These are phyloP conservation scores for Grigorovia jiainica DNA, from an alignment of 805 yeast species.

Conservation along the genomic window DNA sequence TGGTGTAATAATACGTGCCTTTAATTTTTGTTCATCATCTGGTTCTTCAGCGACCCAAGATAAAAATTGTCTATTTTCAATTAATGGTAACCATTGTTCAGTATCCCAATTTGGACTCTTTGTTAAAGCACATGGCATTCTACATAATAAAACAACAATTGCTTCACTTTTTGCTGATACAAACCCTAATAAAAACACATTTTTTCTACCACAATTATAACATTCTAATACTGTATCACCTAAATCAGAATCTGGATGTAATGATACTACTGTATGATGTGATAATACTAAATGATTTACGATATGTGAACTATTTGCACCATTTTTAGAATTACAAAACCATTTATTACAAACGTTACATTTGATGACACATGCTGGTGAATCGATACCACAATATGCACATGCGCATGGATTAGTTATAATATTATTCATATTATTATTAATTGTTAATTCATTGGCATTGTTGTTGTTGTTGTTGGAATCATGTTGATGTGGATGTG, in stretches of 20 bases:
- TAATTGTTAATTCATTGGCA: no score
- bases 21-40: constrained; percentile 48
- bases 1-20: constrained; percentile 46
- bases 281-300: constrained; percentile 77
- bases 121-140: constrained; percentile 77
- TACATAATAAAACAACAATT: constrained; percentile 77
- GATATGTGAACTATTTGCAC: constrained; percentile 62
- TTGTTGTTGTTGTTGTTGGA: background rate
- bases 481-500: background rate
- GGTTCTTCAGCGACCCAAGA: constrained; percentile 78
- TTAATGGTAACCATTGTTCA: constrained; percentile 75
- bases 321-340: constrained; percentile 76
- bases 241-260: constrained; percentile 71
- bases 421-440: background rate
- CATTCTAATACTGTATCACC: constrained; percentile 88
- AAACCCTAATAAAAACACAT: constrained; percentile 74
- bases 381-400: constrained; percentile 66
- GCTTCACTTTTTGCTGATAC: constrained; percentile 81
- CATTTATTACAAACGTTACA: constrained; percentile 73
- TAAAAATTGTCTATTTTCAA: constrained; percentile 67
- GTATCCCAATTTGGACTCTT: constrained; percentile 81
- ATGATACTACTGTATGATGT: constrained; percentile 61
- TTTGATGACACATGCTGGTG: constrained; percentile 56
- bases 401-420: constrained; percentile 19
- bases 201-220: constrained; percentile 78